phyloP scores from a whole-genome alignment of 352 stramenopile species.

The Ophiocytium majus region DNA sequence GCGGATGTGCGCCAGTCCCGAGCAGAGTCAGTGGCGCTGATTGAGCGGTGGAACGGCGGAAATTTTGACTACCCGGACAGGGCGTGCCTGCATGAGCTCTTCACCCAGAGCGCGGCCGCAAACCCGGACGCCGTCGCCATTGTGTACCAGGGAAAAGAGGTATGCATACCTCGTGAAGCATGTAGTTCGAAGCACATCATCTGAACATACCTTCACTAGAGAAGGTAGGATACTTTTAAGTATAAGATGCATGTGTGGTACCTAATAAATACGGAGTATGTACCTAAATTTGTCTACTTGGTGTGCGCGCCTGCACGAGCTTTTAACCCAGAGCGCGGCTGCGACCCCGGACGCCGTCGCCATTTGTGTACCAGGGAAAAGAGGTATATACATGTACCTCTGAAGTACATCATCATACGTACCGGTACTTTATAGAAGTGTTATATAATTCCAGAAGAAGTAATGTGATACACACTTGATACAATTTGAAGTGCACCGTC shows the following conservation, averaged over 20 bases:
- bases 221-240: no score
- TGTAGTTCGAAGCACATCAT: no score
- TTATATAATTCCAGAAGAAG: no score
- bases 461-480: no score
- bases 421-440: no score
- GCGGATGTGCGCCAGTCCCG: conserved; percentile 28
- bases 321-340: conserved; percentile 70
- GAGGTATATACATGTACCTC: conserved; percentile 31
- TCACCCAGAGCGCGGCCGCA: conserved; percentile 66
- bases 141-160: conserved; percentile 65
- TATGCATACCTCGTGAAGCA: no score
- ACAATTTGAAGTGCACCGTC: no score
- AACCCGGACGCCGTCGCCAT: conserved; percentile 69
- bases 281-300: no score
- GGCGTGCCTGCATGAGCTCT: conserved; percentile 75
- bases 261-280: no score
- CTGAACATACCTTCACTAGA: no score
- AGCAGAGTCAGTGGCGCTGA: conserved; percentile 35
- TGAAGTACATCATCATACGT: no score
- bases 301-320: conserved; percentile 73
- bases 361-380: conserved; percentile 67
- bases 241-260: no score
- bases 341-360: conserved; percentile 67
- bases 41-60: conserved; percentile 39
- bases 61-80: conserved; percentile 64